Base-by-base conservation (phyloP, 208 protist species). In the Crithidia bombi region DNA sequence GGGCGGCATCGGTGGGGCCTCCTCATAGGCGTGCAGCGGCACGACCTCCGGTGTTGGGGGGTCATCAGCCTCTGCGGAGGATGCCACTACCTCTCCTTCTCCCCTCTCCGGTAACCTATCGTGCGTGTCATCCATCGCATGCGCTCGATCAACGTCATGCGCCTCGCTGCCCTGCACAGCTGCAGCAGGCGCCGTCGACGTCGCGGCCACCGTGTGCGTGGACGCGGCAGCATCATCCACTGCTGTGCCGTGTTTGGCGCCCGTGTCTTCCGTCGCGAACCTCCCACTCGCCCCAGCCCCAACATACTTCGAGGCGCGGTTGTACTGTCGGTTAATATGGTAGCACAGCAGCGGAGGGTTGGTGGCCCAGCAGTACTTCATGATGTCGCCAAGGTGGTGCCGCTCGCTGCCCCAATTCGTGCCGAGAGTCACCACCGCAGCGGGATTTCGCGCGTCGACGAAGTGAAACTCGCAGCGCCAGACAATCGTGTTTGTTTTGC, bases 401-500 rank as follows among this genome's bases (percentile, higher is more conserved):
- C 88, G 79, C 69, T 97, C 92, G 65, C 73, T 91, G 23, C 78
- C 89, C 90, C 92, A 97, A 69, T 90, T 70, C 9, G 88, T 92
- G 19, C 57, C 62, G 11, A 97, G 78, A 33, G 49, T 78, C 28
- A 68, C 51, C 10, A 19, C 19, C 15, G 19, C 52, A 0, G 50
- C 41, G 17, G 35, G 41, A 11, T 65, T 61, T 28, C n/a, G 17
- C 19, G 49, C 30, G 25, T 55, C 41, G 66, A 79, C 56, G 65
- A 97, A 95, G 25, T 79, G 63, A 64, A 95, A 97, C 66, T 92
- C 85, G 51, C 87, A 93, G 50, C 75, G 82, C 89, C 92, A 97
- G 11, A 83, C 75, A 33, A 97, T 86, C 12, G 90, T 92, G 73
- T 93, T 87, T 6, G 77, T 85, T 44, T 73, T 74, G 30, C 81